Evolutionary conservation across 1,284 basidiomycete genomes (phyloP).

Genomic region (Boletellus deceptivus): DNA sequence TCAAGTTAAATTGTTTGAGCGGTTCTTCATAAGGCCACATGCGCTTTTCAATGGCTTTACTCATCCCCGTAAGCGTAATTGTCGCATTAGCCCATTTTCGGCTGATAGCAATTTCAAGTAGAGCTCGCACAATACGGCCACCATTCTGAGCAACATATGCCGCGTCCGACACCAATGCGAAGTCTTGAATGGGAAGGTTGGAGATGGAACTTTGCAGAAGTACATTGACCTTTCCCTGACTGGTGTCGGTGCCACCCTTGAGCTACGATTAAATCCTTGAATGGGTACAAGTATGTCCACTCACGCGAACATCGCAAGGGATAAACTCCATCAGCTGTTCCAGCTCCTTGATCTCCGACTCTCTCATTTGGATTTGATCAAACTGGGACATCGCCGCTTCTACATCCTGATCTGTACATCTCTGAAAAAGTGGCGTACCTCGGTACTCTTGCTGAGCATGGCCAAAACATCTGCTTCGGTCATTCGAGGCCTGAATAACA

Average conservation of each 20-base stretch:
- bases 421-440: constrained; percentile 49
- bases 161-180: constrained; percentile 94
- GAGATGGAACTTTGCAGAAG: constrained; percentile 93
- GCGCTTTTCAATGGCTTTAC: constrained; percentile 90
- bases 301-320: constrained; percentile 79
- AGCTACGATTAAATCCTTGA: not conserved
- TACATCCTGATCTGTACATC: not conserved
- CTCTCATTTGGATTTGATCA: constrained; percentile 91
- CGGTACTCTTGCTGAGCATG: constrained; percentile 88
- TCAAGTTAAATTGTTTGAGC: constrained; percentile 77
- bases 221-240: constrained; percentile 87
- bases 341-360: constrained; percentile 87
- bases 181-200: constrained; percentile 81
- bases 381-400: constrained; percentile 54
- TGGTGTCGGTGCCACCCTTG: constrained; percentile 76
- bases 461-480: constrained; percentile 90
- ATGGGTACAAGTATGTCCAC: constrained; percentile 12
- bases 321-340: constrained; percentile 66
- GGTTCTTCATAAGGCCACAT: constrained; percentile 98
- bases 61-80: constrained; percentile 83
- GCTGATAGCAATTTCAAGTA: constrained; percentile 93
- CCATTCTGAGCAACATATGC: constrained; percentile 94
- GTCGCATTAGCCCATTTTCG: constrained; percentile 87
- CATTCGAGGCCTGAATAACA: constrained; percentile 81
- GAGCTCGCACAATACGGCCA: constrained; percentile 89